phyloP scores from a whole-genome alignment of 2,329 filamentous ascomycete genomes.

The Fonsecaea multimorphosa region DNA sequence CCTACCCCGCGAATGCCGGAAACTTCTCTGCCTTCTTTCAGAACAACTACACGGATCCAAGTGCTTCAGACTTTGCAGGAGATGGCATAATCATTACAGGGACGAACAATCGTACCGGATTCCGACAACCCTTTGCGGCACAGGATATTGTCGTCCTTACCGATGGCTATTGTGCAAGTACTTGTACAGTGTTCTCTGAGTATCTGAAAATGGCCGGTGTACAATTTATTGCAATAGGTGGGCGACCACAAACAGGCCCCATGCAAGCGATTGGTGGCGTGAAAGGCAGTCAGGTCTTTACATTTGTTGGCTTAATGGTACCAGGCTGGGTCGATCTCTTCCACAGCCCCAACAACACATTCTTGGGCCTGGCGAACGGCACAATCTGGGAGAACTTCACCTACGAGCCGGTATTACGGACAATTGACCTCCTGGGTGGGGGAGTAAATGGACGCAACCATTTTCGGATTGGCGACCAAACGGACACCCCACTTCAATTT shows the following conservation, averaged over 20 bases:
- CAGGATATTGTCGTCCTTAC: conserved; percentile 57
- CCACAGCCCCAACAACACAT: conserved; percentile 22
- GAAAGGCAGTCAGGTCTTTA: conserved; percentile 55
- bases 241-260: conserved; percentile 59
- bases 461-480: conserved; percentile 52
- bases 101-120: conserved; percentile 56
- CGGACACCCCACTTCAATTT: conserved; percentile 62
- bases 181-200: conserved; percentile 64
- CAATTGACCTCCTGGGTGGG: conserved; percentile 40
- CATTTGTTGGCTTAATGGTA: neutral
- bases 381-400: conserved; percentile 36
- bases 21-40: conserved; percentile 64
- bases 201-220: conserved; percentile 62
- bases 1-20: conserved; percentile 54
- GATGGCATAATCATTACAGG: conserved; percentile 52
- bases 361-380: conserved; percentile 26
- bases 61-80: conserved; percentile 43
- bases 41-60: conserved; percentile 56
- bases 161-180: conserved; percentile 65
- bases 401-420: conserved; percentile 22
- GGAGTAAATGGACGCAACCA: conserved; percentile 55
- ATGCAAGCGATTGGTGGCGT: conserved; percentile 72
- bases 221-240: conserved; percentile 65
- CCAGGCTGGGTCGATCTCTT: conserved; percentile 24
- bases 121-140: conserved; percentile 59